Conservation (phyloP, 148 eudicot species). For the Camellia japonica region DNA sequence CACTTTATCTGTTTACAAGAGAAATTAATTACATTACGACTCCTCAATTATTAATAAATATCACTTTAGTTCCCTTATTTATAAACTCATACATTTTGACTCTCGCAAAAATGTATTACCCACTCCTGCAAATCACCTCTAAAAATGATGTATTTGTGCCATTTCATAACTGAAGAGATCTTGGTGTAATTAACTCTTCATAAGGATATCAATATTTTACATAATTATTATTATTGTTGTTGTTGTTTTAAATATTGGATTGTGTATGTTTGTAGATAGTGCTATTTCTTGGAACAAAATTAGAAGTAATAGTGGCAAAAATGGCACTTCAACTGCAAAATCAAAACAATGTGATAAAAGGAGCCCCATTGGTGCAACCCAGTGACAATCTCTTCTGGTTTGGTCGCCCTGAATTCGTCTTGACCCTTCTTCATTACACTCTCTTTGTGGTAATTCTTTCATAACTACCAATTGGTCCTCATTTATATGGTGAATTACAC, state of each 20-base stretch:
- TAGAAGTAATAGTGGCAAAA: slow-evolving; percentile 39
- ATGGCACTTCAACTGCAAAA: slow-evolving; percentile 39
- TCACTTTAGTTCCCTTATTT: too few relatives aligned
- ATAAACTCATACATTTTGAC: too few relatives aligned
- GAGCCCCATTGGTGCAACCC: slow-evolving; percentile 44
- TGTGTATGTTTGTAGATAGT: slow-evolving; percentile 23
- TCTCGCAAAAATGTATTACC: too few relatives aligned
- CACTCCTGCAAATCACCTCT: too few relatives aligned
- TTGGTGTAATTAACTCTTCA: too few relatives aligned
- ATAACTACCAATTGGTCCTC: too few relatives aligned
- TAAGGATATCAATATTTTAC: background rate
- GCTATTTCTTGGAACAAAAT: slow-evolving; percentile 40
- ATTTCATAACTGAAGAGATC: too few relatives aligned
- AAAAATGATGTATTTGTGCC: too few relatives aligned
- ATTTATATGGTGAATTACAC: too few relatives aligned
- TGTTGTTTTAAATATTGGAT: background rate
- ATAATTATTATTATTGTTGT: background rate
- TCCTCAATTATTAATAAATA: too few relatives aligned
- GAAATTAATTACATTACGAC: too few relatives aligned
- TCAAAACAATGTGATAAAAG: slow-evolving; percentile 26
- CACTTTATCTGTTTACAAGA: too few relatives aligned
- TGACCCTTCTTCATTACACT: slow-evolving; percentile 36
- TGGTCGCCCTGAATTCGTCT: slow-evolving; percentile 32
- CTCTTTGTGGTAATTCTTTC: slow-evolving; percentile 32
- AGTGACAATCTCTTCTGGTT: slow-evolving; percentile 43